Evolutionary conservation across 2,329 filamentous ascomycete genomes (phyloP), one percentile per base, ranked within the genome.

Genomic region (Aspergillus ustus): DNA sequence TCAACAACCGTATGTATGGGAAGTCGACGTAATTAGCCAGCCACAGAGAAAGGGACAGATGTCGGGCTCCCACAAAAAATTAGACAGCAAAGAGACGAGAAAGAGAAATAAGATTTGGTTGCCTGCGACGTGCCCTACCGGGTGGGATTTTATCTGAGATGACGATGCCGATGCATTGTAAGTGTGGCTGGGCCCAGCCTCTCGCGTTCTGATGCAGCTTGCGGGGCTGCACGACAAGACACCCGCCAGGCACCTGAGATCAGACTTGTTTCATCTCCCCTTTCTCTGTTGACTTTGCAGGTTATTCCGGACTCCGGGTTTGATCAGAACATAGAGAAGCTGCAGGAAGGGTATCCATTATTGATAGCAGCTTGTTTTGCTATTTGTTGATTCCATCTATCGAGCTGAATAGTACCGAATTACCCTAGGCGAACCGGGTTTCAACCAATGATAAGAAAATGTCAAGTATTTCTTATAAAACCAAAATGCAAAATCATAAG

Each of bases 121-220:
- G 44, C 40, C 44, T 53, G 52, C 48, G 28, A 22, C 20, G 31
- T 57, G 61, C 52, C 61, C 57, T 60, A 63, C 56, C 49, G 34
- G 31, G 56, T 58, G 58, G 50, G 45, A 58, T 57, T 63, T 61
- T 61, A 61, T 61, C 51, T 58, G 50, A 46, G 43, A 61, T 60
- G 63, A 63, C 57, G 57, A 44, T 51, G 34, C 46, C 19, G 50
- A 48, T 50, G 57, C 46, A 61, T 59, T 53, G 58, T 62, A 57
- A 62, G 58, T 58, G 66, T 68, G 66, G 66, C 66, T 68, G 66
- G 64, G 53, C 59, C 50, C 55, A 61, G 57, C 61, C 63, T 57
- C 50, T 66, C 54, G 37, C 45, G 52, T 60, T 53, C 52, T 54
- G 20, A 48, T 50, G 54, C 45, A 29, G 25, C 40, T 34, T 54